Evolutionary conservation across 768 basidiomycete genomes (phyloP).

Genomic region (Amyloporia xantha): DNA sequence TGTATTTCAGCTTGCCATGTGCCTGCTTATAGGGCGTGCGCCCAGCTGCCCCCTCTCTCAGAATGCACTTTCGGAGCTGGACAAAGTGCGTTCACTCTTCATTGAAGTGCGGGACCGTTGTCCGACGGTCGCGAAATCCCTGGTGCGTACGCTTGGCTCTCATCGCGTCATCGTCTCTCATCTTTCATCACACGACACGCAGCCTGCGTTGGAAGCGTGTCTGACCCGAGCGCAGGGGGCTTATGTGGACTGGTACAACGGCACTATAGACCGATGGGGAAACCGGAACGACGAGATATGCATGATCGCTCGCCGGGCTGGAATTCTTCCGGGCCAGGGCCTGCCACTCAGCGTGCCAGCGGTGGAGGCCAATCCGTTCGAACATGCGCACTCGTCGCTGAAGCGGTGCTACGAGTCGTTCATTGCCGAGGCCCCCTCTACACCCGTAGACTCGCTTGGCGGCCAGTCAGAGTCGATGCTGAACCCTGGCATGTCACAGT

Average conservation of each 20-base stretch:
- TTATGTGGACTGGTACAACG: constrained; percentile 35
- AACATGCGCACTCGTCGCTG: constrained; percentile 18
- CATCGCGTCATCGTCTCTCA: too few relatives aligned
- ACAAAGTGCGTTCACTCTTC: constrained; percentile 52
- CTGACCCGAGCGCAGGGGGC: constrained; percentile 42
- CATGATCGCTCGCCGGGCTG: constrained; percentile 16
- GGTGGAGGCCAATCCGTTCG: constrained; percentile 15
- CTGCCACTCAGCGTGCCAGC: background rate
- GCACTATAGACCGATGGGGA: constrained; percentile 8
- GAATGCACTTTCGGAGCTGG: constrained; percentile 55
- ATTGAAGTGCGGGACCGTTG: constrained; percentile 49
- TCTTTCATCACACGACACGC: background rate
- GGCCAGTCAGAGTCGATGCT: constrained; percentile 1
- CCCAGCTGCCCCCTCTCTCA: constrained; percentile 52
- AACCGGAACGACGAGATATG: constrained; percentile 17
- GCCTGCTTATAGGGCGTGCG: constrained; percentile 56
- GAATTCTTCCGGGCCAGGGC: constrained; percentile 9
- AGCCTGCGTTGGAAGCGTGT: constrained; percentile 55
- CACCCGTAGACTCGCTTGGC: background rate
- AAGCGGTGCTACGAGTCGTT: constrained; percentile 17
- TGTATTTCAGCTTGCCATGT: constrained; percentile 45
- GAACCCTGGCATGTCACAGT: constrained; percentile 1
- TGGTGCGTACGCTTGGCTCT: constrained; percentile 34
- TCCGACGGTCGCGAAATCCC: constrained; percentile 51
- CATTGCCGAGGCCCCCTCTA: constrained; percentile 10